Evolutionary conservation across 148 eudicot species (phyloP), one percentile per base, ranked within the genome.

Genomic region (Mesembryanthemum crystallinum): DNA sequence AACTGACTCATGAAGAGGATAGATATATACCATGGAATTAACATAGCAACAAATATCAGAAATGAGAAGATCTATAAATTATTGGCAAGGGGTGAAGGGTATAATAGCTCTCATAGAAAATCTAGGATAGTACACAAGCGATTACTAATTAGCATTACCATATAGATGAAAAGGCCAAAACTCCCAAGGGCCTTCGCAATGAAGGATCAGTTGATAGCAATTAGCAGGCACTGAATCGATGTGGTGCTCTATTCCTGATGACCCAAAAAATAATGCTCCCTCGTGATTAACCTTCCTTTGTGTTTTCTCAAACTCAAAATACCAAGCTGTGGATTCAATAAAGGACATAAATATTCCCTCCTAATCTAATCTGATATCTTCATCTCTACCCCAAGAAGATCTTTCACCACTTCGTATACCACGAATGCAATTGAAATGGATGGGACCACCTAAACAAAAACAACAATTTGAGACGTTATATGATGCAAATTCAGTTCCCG

Each of bases 361-460:
- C 55, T 33, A 23, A 17, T 72, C 89, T 81, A 92, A 70, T 90
- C 98, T 35, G 96, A 91, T 77, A 93, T 91, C 86, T 88, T 85
- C 85, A 93, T 85, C 85, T 91, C 98, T 67, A 93, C 98, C 73
- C 96, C 96, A 29, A 93, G 90, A 43, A 91, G 73, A 77, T 89
- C 92, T 82, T 87, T 93, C 35, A 91, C 93, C 70, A 84, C 85
- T 85, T 93, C 98, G 42, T 93, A 91, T 18, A 92, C 80, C 81
- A 93, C 98, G 77, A 93, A 93, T 58, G 98, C 96, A 64, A 93
- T 84, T 21, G 96, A 87, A 72, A 93, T 93, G 0, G 96, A 93
- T 17, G 96, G 96, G n/a, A 93, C 98, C 63, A 91, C 98, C 98
- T 93, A 73, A 29, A 81, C 74, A 33, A 20, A 10, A 35, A 64